These are phyloP conservation scores for Diaporthe sp. DNA, from an alignment of 2,329 filamentous ascomycete genomes.

Conservation along the genomic window DNA sequence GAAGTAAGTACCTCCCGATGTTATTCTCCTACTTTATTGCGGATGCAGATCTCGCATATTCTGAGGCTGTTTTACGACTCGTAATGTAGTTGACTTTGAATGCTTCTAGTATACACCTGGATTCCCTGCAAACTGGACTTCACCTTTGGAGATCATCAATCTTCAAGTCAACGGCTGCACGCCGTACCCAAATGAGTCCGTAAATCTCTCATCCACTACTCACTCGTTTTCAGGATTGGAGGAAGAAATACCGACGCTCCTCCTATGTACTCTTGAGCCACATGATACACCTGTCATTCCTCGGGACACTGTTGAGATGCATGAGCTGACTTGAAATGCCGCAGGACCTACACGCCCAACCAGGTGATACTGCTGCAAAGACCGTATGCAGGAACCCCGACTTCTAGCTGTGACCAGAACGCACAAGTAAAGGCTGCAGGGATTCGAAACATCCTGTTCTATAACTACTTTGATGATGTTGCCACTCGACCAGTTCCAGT, in stretches of 20 bases:
- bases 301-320: too few relatives aligned
- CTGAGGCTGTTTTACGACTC: too few relatives aligned
- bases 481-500: conserved; percentile 27
- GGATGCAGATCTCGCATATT: not conserved
- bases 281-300: not conserved
- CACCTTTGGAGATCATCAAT: conserved; percentile 28
- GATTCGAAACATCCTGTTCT: conserved; percentile 24
- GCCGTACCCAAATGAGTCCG: conserved; percentile 20
- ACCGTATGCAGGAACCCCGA: conserved; percentile 5
- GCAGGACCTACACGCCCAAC: conserved; percentile 18
- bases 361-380: conserved; percentile 32
- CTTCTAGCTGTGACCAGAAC: conserved; percentile 17
- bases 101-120: conserved; percentile 17
- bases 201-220: too few relatives aligned
- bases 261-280: not conserved
- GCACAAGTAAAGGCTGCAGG: conserved; percentile 26
- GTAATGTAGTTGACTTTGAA: not conserved
- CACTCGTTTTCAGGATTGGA: too few relatives aligned
- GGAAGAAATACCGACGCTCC: too few relatives aligned
- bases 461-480: conserved; percentile 29
- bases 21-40: not conserved
- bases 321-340: not conserved
- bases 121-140: conserved; percentile 34
- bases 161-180: conserved; percentile 30
- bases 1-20: not conserved